Conservation (phyloP, 2,329 filamentous ascomycete species). For the Aspergillus sp. region DNA sequence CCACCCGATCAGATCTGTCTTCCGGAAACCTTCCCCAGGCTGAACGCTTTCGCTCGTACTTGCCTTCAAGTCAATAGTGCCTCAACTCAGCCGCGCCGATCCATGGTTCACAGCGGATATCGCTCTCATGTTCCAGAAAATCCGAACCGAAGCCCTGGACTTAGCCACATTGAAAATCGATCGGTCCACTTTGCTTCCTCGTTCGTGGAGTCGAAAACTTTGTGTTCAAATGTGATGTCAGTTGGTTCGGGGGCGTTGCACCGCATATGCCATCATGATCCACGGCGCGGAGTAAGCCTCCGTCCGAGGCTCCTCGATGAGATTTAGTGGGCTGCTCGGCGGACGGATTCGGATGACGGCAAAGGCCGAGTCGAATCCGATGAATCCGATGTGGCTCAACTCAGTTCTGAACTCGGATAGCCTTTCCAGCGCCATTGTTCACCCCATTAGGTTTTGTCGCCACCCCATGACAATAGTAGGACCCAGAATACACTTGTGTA, state of each 20-base stretch:
- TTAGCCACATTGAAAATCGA: conserved; percentile 14
- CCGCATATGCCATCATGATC: background rate
- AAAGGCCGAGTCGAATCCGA: background rate
- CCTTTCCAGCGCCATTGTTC: too few species aligned
- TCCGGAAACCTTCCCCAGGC: background rate
- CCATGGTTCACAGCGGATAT: conserved; percentile 20
- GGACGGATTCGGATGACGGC: too few species aligned
- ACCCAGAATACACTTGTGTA: too few species aligned
- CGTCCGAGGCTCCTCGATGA: background rate
- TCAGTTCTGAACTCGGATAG: background rate
- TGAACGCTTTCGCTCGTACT: background rate
- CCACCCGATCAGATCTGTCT: background rate
- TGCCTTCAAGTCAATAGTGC: background rate
- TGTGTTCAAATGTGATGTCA: background rate
- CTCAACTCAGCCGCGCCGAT: conserved; percentile 3
- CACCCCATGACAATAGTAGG: too few species aligned
- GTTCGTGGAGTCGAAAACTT: conserved; percentile 2
- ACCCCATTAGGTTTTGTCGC: too few species aligned
- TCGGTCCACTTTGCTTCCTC: conserved; percentile 12
- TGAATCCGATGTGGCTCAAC: background rate
- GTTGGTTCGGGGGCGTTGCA: background rate
- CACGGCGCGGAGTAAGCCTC: background rate
- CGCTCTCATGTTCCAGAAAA: conserved; percentile 16
- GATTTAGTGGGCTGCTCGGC: background rate
- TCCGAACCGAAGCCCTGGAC: conserved; percentile 8